Evolutionary conservation across 257 asterid genomes (phyloP), one percentile per base, ranked within the genome.

Genomic region (Handroanthus guayacan): DNA sequence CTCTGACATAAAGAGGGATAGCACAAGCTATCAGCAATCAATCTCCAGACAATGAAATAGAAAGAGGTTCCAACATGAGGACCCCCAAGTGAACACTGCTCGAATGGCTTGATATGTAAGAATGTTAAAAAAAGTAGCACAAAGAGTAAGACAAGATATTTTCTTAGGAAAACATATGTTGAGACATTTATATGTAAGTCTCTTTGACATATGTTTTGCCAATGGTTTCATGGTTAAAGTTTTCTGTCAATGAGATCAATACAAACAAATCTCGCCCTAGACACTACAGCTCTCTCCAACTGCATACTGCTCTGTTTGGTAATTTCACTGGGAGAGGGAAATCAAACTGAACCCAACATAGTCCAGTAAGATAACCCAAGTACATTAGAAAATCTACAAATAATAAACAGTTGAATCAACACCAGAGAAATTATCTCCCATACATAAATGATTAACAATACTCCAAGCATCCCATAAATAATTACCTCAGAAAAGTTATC

Each of bases 401-500:
- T 52, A 14, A 63, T 63, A 7, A 17, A 37, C 25, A 63, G 38
- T 5, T 37, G 14, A 63, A 39, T 63, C 69, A n/a, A 14, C n/a
- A 5, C 34, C 51, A 38, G 6, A 14, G 11, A 18, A 31, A 62
- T 44, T 14, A 31, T 62, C n/a, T 37, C 45, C 6, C 47, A 13
- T 34, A 62, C 25, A 52, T 52, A 62, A 37, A 47, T n/a, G 17
- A 13, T 36, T 34, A 31, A 39, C n/a, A n/a, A 47, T 3, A 47
- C 36, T 16, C n/a, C 70, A 39, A 41, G 52, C 10, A 64, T 41
- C 52, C 7, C 58, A 67, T 48, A 69, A 51, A 71, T 61, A 81
- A 68, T 82, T 88, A 95, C 99, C 97, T 87, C 87, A 6, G 85
- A 78, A 83, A 95, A 87, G 78, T 85, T 84, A 71, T 87, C 97